These are phyloP conservation scores for Bipolaris victoriae DNA, from an alignment of 2,329 filamentous ascomycete species.

Conservation along the genomic window DNA sequence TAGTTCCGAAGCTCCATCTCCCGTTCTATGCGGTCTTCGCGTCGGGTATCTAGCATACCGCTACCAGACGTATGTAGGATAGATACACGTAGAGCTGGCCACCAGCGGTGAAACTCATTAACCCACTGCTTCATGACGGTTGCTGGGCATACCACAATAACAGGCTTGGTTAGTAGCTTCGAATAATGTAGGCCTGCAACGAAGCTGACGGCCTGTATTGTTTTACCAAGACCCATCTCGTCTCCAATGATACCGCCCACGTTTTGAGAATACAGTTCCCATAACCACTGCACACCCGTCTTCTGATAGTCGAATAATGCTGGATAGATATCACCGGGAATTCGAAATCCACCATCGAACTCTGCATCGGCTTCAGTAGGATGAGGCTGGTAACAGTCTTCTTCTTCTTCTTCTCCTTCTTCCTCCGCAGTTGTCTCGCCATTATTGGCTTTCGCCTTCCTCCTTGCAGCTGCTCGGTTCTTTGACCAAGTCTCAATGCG, in stretches of 20 bases:
- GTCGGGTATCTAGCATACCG: conserved; percentile 84
- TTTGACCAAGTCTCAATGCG: conserved; percentile 78
- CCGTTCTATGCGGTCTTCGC: conserved; percentile 67
- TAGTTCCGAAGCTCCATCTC: conserved; percentile 59
- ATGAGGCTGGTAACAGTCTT: conserved; percentile 85
- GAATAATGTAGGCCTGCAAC: conserved; percentile 92
- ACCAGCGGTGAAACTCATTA: conserved; percentile 98
- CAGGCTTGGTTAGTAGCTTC: conserved; percentile 79
- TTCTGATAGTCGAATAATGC: conserved; percentile 97
- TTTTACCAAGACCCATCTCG: conserved; percentile 99
- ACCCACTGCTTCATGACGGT: conserved; percentile 98
- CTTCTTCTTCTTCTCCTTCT: conserved; percentile 50
- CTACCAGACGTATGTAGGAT: conserved; percentile 95
- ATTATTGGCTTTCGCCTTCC: conserved; percentile 50
- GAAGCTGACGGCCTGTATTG: conserved; percentile 80
- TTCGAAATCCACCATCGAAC: conserved; percentile 75
- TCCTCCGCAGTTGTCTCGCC: conserved; percentile 36
- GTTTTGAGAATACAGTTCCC: conserved; percentile 85
- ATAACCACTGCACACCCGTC: conserved; percentile 94
- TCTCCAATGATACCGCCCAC: conserved; percentile 96
- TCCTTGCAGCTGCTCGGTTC: conserved; percentile 66
- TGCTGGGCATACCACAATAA: conserved; percentile 90
- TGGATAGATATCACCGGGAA: conserved; percentile 92
- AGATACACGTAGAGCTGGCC: conserved; percentile 96
- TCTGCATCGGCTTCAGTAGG: conserved; percentile 78